phyloP scores from a whole-genome alignment of 176 grass and related monocot genomes.

The Aegilops tauschii region DNA sequence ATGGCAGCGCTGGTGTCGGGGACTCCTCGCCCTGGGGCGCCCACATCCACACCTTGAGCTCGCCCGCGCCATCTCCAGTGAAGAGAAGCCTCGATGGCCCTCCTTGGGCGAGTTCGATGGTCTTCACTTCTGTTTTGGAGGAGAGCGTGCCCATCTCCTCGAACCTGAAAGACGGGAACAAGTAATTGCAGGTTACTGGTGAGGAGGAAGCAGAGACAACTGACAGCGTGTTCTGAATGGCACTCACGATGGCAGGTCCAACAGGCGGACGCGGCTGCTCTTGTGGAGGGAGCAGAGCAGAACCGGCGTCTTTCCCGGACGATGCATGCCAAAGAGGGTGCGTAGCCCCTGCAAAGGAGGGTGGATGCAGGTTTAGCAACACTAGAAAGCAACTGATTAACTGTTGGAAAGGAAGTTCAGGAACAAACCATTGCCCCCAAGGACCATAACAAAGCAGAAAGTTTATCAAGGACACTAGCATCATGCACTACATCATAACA shows the following conservation, averaged over 20 bases:
- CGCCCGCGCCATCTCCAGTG: slow-evolving; percentile 34
- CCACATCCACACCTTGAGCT: slow-evolving; percentile 45
- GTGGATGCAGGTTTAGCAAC: slow-evolving; percentile 10
- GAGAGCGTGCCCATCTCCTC: slow-evolving; percentile 16
- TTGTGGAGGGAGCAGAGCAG: slow-evolving; percentile 42
- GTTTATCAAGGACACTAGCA: not conserved
- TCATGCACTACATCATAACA: not conserved
- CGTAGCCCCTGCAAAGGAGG: slow-evolving; percentile 44
- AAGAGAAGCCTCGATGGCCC: slow-evolving; percentile 17
- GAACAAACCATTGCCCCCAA: not conserved
- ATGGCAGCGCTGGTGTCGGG: not conserved
- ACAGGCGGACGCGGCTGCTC: slow-evolving; percentile 39
- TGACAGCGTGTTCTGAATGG: not conserved
- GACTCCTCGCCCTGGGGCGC: not conserved
- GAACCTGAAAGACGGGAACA: slow-evolving; percentile 18
- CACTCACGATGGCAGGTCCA: slow-evolving; percentile 50
- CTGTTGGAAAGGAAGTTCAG: not conserved
- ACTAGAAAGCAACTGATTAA: not conserved
- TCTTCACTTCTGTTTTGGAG: slow-evolving; percentile 34
- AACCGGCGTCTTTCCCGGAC: slow-evolving; percentile 39
- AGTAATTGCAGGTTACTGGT: not conserved
- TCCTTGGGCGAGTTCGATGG: slow-evolving; percentile 23
- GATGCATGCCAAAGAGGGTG: slow-evolving; percentile 46
- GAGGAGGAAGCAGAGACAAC: no score
- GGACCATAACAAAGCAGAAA: not conserved